phyloP scores from a whole-genome alignment of 768 basidiomycete genomes.

The Mycena filopes region DNA sequence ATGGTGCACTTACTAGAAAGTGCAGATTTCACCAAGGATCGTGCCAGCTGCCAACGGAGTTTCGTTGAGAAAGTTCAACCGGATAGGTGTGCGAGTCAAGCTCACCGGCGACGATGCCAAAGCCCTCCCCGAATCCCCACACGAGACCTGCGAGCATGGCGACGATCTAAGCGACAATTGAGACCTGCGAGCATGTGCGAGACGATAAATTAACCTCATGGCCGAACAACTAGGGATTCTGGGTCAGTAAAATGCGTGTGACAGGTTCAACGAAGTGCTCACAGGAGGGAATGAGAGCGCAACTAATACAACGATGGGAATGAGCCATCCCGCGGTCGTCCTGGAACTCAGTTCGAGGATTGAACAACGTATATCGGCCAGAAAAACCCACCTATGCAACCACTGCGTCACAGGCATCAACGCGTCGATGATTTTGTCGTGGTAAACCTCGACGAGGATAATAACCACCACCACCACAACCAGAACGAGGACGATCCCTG shows the following conservation, averaged over 20 bases:
- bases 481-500: conserved; percentile 24
- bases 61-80: no score
- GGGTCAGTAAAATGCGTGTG: background rate
- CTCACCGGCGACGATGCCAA: conserved; percentile 49
- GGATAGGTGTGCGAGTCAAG: no score
- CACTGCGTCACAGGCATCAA: conserved; percentile 51
- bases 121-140: conserved; percentile 57
- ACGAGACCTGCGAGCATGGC: conserved; percentile 54
- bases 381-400: conserved; percentile 38
- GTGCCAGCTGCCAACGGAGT: conserved; percentile 37
- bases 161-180: conserved; percentile 37
- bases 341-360: conserved; percentile 1
- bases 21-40: conserved; percentile 51
- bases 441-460: conserved; percentile 46
- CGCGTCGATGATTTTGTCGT: conserved; percentile 53
- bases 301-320: conserved; percentile 56
- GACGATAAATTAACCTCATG: conserved; percentile 57
- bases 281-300: conserved; percentile 56
- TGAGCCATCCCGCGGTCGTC: conserved; percentile 46
- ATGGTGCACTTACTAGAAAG: conserved; percentile 39
- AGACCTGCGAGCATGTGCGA: no score
- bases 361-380: background rate
- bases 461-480: conserved; percentile 41
- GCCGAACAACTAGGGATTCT: conserved; percentile 47
- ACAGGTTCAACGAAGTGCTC: background rate